A percentile compares a stretch with the other conserved stretches of the same genome.
Evolutionary conservation across 2,329 filamentous ascomycete species (phyloP).

Genomic region (Lasiodiplodia citricola): DNA sequence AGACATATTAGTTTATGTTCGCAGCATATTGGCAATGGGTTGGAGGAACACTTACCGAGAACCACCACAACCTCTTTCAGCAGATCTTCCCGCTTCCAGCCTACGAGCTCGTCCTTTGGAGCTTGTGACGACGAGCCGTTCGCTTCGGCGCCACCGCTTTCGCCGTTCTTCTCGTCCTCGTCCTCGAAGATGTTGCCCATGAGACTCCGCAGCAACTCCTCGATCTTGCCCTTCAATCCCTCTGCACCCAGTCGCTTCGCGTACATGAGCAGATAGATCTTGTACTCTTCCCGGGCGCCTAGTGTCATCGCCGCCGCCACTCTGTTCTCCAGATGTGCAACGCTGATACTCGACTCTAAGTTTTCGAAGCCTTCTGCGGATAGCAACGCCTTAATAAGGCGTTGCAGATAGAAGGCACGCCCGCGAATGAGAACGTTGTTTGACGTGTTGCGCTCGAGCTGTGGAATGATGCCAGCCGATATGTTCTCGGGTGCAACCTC

Average conservation of each 20-base stretch:
- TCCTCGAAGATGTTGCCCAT: conserved; percentile 71
- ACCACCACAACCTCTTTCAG: conserved; percentile 91
- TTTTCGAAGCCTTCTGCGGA: conserved; percentile 89
- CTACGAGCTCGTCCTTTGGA: conserved; percentile 74
- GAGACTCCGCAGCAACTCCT: conserved; percentile 84
- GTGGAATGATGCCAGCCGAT: conserved; percentile 90
- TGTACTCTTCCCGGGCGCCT: conserved; percentile 88
- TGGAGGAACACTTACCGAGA: conserved; percentile 68
- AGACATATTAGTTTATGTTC: conserved; percentile 39
- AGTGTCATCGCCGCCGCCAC: conserved; percentile 87
- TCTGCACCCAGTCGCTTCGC: conserved; percentile 94
- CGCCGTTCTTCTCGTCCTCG: conserved; percentile 52
- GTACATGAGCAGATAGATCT: conserved; percentile 96
- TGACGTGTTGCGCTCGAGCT: conserved; percentile 92
- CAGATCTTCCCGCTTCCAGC: conserved; percentile 87
- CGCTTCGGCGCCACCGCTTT: conserved; percentile 27
- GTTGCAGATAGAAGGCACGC: conserved; percentile 86
- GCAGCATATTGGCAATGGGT: not conserved
- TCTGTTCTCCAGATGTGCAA: conserved; percentile 93
- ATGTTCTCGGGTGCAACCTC: conserved; percentile 64
- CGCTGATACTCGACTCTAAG: conserved; percentile 88
- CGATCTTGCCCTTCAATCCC: conserved; percentile 83
- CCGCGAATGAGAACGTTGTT: conserved; percentile 91
- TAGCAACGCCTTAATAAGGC: conserved; percentile 86
- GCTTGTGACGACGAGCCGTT: conserved; percentile 49